A percentile compares a stretch with the other conserved stretches of the same genome.
Conservation (phyloP, 371 early-diverging fungal genomes). For the Syncephalastrum racemosum region DNA sequence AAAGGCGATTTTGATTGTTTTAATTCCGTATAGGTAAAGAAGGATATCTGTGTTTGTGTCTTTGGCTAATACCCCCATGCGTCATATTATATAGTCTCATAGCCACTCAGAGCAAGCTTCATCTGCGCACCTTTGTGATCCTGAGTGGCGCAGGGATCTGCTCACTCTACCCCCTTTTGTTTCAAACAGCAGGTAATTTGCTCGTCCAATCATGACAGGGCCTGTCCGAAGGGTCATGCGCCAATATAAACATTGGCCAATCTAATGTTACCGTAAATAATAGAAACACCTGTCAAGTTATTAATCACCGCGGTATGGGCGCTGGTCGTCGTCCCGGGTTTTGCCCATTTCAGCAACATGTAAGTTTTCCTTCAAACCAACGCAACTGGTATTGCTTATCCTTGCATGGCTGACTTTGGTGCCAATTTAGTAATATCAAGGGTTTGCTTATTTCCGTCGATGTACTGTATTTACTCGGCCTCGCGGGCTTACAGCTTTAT, state of each 20-base stretch:
- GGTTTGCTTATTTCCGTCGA: slow-evolving; percentile 47
- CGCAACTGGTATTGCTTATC: background rate
- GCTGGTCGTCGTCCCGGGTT: slow-evolving; percentile 45
- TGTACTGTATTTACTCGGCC: slow-evolving; percentile 64
- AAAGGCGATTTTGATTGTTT: slow-evolving; percentile 88
- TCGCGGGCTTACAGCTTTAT: slow-evolving; percentile 62
- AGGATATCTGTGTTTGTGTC: slow-evolving; percentile 7
- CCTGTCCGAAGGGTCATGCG: background rate
- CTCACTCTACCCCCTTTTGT: slow-evolving; percentile 88
- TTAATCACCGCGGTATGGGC: slow-evolving; percentile 57
- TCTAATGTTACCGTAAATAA: slow-evolving; percentile 5
- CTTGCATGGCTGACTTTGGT: background rate
- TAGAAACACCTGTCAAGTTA: slow-evolving; percentile 70
- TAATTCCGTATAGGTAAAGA: slow-evolving; percentile 75
- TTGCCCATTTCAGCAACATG: slow-evolving; percentile 47
- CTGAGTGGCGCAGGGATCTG: slow-evolving; percentile 73
- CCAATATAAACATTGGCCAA: background rate
- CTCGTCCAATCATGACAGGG: slow-evolving; percentile 12
- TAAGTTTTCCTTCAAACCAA: slow-evolving; percentile 14
- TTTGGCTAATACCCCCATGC: background rate
- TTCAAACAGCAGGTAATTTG: slow-evolving; percentile 63
- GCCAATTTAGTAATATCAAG: slow-evolving; percentile 23
- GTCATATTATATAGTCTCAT: slow-evolving; percentile 33
- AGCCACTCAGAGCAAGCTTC: slow-evolving; percentile 46
- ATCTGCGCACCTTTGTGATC: slow-evolving; percentile 60